phyloP scores from a whole-genome alignment of 768 basidiomycete genomes.

The Saitozyma sp. region DNA sequence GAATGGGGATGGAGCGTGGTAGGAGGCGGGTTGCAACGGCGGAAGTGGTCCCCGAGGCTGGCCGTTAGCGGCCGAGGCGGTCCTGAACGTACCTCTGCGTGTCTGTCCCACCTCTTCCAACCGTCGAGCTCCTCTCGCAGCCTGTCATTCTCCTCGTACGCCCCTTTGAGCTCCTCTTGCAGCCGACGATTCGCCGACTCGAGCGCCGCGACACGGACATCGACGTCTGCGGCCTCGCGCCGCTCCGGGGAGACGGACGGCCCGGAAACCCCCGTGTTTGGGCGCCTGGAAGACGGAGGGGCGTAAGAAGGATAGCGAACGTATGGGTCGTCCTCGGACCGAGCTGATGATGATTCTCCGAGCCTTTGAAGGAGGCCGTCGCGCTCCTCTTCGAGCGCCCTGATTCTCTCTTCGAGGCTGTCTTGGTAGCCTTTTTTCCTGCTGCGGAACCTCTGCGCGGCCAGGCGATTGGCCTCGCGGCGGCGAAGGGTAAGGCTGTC shows the following conservation, averaged over 20 bases:
- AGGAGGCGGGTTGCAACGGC: neutral
- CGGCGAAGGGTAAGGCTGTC: neutral
- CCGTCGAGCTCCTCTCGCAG: constrained; percentile 20
- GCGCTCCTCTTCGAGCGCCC: constrained; percentile 41
- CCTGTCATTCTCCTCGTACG: constrained; percentile 27
- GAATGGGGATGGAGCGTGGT: neutral
- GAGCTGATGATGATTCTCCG: constrained; percentile 11
- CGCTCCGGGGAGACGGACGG: constrained; percentile 14
- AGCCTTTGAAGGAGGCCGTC: constrained; percentile 24
- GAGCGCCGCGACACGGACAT: constrained; percentile 26
- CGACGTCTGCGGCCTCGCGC: constrained; percentile 9
- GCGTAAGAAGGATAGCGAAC: constrained; percentile 3
- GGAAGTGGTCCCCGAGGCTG: neutral
- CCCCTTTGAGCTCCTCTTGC: constrained; percentile 26
- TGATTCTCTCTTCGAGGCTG: constrained; percentile 42
- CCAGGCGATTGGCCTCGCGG: constrained; percentile 35
- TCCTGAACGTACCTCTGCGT: neutral
- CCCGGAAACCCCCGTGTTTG: neutral
- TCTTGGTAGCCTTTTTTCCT: constrained; percentile 52
- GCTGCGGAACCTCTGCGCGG: constrained; percentile 48
- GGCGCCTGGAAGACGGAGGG: neutral
- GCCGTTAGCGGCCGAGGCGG: neutral
- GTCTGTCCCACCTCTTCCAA: constrained; percentile 21
- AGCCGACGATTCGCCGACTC: constrained; percentile 32
- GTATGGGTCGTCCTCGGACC: neutral